Percentiles rank a stretch among this genome's conserved stretches.
These are phyloP conservation scores for Clitocybe nebularis DNA, from an alignment of 1,284 basidiomycete species.

Conservation along the genomic window DNA sequence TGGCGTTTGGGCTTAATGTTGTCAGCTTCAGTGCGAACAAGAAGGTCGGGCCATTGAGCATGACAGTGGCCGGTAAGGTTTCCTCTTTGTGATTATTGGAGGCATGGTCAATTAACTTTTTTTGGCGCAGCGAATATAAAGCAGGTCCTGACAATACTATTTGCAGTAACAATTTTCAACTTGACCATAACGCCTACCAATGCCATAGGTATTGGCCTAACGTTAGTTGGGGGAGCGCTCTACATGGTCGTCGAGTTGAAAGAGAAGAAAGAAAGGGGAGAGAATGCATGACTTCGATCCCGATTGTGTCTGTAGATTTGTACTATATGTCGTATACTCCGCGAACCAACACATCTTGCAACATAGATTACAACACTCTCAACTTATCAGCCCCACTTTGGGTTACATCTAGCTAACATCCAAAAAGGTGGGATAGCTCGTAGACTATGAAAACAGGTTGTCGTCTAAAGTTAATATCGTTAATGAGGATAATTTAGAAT, in stretches of 20 bases:
- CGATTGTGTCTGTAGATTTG: no score
- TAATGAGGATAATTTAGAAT: no score
- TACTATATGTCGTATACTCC: no score
- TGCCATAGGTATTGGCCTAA: conserved; percentile 75
- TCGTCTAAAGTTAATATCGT: no score
- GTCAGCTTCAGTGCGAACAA: conserved; percentile 92
- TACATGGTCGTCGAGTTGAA: conserved; percentile 74
- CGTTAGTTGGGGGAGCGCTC: conserved; percentile 80
- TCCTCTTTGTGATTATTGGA: conserved; percentile 1
- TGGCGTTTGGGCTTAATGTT: conserved; percentile 89
- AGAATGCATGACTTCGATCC: no score
- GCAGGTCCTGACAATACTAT: conserved; percentile 88
- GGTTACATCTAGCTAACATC: no score
- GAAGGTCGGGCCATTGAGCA: conserved; percentile 80
- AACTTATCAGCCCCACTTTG: no score
- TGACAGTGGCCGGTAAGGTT: conserved; percentile 79
- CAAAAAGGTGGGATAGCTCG: no score
- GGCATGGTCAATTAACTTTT: background rate
- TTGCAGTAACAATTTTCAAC: conserved; percentile 81
- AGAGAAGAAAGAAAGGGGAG: conserved; percentile 45
- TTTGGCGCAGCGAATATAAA: conserved; percentile 75
- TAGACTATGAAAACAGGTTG: no score
- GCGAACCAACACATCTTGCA: no score
- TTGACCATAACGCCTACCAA: conserved; percentile 77
- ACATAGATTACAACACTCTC: no score